Conservation (phyloP, 1,284 basidiomycete genomes). For the Neonothopanus nambi region DNA sequence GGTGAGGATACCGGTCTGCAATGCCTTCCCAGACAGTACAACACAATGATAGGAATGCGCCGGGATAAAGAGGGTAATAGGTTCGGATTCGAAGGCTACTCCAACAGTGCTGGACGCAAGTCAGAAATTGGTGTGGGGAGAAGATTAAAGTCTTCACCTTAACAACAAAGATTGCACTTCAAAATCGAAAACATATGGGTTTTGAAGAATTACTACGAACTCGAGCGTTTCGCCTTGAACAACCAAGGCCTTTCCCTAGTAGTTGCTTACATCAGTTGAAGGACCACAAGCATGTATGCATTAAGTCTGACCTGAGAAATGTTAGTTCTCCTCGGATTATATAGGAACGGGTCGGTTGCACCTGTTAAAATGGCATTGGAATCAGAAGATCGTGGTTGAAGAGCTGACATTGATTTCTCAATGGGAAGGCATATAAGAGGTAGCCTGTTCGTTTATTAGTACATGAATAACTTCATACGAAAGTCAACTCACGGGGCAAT, state of each 20-base stretch:
- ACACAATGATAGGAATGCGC: slow-evolving; percentile 65
- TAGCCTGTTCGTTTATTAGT: slow-evolving; percentile 46
- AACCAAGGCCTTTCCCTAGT: slow-evolving; percentile 61
- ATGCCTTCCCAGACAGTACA: slow-evolving; percentile 69
- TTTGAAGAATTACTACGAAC: slow-evolving; percentile 82
- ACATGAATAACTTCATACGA: not conserved
- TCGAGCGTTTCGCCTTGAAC: slow-evolving; percentile 86
- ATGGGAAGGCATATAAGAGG: slow-evolving; percentile 69
- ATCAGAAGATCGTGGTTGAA: slow-evolving; percentile 43
- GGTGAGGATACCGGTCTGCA: slow-evolving; percentile 64
- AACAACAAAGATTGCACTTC: slow-evolving; percentile 81
- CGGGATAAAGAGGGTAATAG: slow-evolving; percentile 56
- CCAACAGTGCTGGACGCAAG: slow-evolving; percentile 70
- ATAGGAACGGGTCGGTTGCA: slow-evolving; percentile 79
- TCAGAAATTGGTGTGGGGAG: not conserved
- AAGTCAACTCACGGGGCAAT: slow-evolving; percentile 64
- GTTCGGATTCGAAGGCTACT: slow-evolving; percentile 67
- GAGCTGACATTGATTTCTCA: slow-evolving; percentile 66
- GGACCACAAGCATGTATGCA: not conserved
- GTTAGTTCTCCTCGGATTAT: slow-evolving; percentile 74
- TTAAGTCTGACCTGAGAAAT: slow-evolving; percentile 57
- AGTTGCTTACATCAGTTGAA: slow-evolving; percentile 14
- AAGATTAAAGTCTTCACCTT: slow-evolving; percentile 48
- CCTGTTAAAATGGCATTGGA: slow-evolving; percentile 52
- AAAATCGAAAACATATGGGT: slow-evolving; percentile 89